Base-by-base conservation (phyloP, 164 flowering plant genomes). In the Tetracentron sinense region DNA sequence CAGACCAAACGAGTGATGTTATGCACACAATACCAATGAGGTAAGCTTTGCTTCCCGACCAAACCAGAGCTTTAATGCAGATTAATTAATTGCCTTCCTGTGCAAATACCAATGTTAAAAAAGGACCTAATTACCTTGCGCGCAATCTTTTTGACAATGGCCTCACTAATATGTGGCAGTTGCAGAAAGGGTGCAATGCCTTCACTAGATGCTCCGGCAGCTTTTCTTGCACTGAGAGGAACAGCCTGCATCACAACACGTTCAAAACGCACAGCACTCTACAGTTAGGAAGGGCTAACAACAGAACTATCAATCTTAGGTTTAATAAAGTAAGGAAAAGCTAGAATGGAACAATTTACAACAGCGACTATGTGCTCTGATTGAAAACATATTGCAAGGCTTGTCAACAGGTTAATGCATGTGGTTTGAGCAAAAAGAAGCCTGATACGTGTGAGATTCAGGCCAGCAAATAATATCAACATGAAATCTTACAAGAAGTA, bases 141-240 rank as follows among this genome's bases (percentile, higher is more conserved):
- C 2, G 80, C 66, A 42, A 87, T 75, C 74, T 81, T 87, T 60
- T 85, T 85, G 1, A 79, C 27, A 47, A 77, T 57, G 56, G 79
- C 69, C 74, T 87, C 94, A 63, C 68, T 82, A 35, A 87, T 77
- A 74, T 83, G 89, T 44, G 94, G 94, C 31, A 87, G 83, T 78
- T 87, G 94, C 75, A 87, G 59, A 69, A 87, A 83, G 4, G 94
- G 78, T 61, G 94, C 90, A 74, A 42, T 75, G 17, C 87, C 90
- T 69, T 87, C 89, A 55, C 75, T 28, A n/a, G 75, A 83, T 59
- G 82, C 94, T 46, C 87, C 87, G 53, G 64, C 60, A 23, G 86
- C 64, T 69, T 87, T 87, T 69, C 82, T 79, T 52, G 90, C 77
- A 71, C 85, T 83, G 54, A 85, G 86, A 52, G 88, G 88, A 74